These are phyloP conservation scores for Aureococcus anophagefferens DNA, from an alignment of 108 stramenopile species.

Conservation along the genomic window DNA sequence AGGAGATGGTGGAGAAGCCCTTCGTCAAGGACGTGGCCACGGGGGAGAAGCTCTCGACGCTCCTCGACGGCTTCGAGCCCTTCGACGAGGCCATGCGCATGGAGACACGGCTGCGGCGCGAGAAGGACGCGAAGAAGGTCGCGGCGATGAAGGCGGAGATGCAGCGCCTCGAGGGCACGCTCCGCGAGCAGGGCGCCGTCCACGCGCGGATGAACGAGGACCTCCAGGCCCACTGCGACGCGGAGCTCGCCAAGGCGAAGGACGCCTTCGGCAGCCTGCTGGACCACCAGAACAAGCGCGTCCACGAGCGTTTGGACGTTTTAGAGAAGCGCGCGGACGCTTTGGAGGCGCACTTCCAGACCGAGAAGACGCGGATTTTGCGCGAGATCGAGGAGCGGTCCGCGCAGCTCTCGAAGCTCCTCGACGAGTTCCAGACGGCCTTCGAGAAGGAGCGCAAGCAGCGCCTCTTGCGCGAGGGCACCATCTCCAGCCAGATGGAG, in stretches of 20 bases:
- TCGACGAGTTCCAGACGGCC: constrained; percentile 48
- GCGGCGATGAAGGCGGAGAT: not conserved
- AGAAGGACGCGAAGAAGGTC: not conserved
- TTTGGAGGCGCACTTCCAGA: not conserved
- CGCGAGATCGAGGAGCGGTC: constrained; percentile 40
- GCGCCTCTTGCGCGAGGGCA: constrained; percentile 68
- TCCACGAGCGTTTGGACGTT: not conserved
- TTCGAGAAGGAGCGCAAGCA: constrained; percentile 65
- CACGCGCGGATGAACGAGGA: not conserved
- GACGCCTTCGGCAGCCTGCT: not conserved
- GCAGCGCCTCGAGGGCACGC: not conserved
- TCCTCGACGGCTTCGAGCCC: not conserved
- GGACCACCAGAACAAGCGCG: not conserved
- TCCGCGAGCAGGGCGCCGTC: not conserved
- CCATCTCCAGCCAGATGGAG: constrained; percentile 73
- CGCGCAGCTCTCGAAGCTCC: constrained; percentile 41
- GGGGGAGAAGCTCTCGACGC: not conserved
- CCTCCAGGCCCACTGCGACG: not conserved
- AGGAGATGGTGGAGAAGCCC: not conserved
- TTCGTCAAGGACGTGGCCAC: not conserved
- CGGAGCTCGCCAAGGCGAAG: not conserved
- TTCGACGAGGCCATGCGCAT: not conserved
- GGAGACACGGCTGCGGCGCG: not conserved
- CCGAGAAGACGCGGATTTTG: constrained; percentile 19
- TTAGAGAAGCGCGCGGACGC: not conserved